phyloP scores from a whole-genome alignment of 768 basidiomycete genomes.

The Russula sp. region DNA sequence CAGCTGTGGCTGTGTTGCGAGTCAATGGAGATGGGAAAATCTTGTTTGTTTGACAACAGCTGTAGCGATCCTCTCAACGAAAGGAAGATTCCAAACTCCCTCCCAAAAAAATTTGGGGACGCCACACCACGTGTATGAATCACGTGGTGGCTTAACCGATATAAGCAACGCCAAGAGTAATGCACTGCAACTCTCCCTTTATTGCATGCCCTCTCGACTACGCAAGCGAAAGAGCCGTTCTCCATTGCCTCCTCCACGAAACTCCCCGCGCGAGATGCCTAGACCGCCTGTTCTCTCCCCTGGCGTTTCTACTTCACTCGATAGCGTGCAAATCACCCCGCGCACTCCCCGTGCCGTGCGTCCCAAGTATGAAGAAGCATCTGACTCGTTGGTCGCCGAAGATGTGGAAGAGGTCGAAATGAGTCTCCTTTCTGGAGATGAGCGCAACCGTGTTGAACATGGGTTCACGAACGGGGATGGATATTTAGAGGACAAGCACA shows the following conservation, averaged over 20 bases:
- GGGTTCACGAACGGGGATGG: constrained; percentile 30
- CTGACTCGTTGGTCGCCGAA: too few species aligned
- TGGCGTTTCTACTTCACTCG: constrained; percentile 15
- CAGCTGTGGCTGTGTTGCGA: background rate
- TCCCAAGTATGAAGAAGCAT: background rate
- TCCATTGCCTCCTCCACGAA: background rate
- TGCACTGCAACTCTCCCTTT: too few species aligned
- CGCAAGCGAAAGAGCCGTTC: constrained; percentile 15
- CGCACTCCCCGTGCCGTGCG: constrained; percentile 17
- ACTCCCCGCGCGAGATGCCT: background rate
- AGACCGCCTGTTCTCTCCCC: background rate
- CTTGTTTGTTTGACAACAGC: background rate
- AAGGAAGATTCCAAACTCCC: too few species aligned
- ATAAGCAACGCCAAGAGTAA: too few species aligned
- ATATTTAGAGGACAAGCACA: constrained; percentile 5
- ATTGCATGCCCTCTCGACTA: constrained; percentile 6
- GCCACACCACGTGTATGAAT: too few species aligned
- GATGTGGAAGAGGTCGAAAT: constrained; percentile 32
- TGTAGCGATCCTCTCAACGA: too few species aligned
- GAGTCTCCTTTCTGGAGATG: constrained; percentile 28
- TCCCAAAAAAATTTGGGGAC: too few species aligned
- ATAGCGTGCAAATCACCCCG: constrained; percentile 25
- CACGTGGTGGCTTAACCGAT: too few species aligned
- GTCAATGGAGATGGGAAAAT: background rate
- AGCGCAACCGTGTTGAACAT: constrained; percentile 13